These are phyloP conservation scores for Austroboletus olivaceoglutinosus DNA, from an alignment of 1,284 basidiomycete species.

Conservation along the genomic window DNA sequence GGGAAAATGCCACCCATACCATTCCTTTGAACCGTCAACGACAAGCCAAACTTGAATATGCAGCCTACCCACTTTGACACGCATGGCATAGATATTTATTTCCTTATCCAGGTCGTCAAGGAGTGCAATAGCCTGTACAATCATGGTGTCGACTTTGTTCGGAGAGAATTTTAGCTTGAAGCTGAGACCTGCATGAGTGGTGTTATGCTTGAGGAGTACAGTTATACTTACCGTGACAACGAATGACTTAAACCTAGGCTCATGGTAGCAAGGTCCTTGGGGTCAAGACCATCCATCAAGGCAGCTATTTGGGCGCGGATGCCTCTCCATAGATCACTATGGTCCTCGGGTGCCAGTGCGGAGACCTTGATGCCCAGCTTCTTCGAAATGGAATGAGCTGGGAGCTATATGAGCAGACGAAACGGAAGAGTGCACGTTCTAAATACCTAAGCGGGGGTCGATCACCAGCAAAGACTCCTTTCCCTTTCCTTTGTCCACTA, in stretches of 20 bases:
- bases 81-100: constrained; percentile 99
- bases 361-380: constrained; percentile 90
- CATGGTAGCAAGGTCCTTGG: constrained; percentile 98
- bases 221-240: constrained; percentile 68
- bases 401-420: constrained; percentile 4
- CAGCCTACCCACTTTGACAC: constrained; percentile 77
- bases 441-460: constrained; percentile 87
- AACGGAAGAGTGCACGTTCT: not conserved
- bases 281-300: constrained; percentile 86
- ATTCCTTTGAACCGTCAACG: constrained; percentile 64
- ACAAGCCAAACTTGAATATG: not conserved
- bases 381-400: constrained; percentile 86
- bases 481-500: constrained; percentile 83
- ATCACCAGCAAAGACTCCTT: constrained; percentile 88
- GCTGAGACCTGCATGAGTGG: constrained; percentile 41
- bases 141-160: constrained; percentile 99
- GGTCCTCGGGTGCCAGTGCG: constrained; percentile 42
- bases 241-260: constrained; percentile 96
- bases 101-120: constrained; percentile 99
- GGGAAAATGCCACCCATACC: constrained; percentile 99
- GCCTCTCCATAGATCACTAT: constrained; percentile 89
- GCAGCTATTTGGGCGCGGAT: constrained; percentile 88
- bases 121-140: constrained; percentile 97
- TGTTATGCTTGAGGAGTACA: constrained; percentile 4
- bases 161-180: constrained; percentile 99